Evolutionary conservation across 1,139 yeast genomes (phyloP).

Genomic region (Yamadazyma atmosphaerica): DNA sequence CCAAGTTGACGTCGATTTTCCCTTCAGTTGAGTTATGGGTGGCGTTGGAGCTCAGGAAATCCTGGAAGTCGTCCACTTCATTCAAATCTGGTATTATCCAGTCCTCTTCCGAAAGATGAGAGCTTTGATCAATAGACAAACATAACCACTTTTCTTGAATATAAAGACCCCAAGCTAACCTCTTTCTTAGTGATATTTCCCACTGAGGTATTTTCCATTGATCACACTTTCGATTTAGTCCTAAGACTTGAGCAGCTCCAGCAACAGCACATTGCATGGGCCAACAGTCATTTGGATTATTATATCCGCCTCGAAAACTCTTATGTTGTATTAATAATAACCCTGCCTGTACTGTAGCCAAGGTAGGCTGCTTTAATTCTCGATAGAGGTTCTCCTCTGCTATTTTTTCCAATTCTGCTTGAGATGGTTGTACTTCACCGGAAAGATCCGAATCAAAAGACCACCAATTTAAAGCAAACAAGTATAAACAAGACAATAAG

Average conservation of each 20-base stretch:
- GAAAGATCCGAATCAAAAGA: constrained; percentile 14
- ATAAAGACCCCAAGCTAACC: constrained; percentile 16
- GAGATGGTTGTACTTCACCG: constrained; percentile 12
- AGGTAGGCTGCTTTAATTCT: constrained; percentile 12
- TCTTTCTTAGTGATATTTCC: constrained; percentile 12
- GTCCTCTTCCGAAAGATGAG: constrained; percentile 13
- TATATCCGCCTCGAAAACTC: constrained; percentile 13
- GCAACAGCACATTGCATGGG: constrained; percentile 15
- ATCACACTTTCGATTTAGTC: constrained; percentile 13
- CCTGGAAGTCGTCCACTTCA: constrained; percentile 11
- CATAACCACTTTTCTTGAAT: constrained; percentile 18
- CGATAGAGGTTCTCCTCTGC: constrained; percentile 13
- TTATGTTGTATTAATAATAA: constrained; percentile 16
- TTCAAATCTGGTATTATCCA: constrained; percentile 12
- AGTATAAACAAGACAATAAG: constrained; percentile 13
- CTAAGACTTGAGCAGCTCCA: constrained; percentile 14
- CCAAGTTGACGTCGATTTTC: constrained; percentile 11
- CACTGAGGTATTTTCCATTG: constrained; percentile 12
- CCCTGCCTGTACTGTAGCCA: constrained; percentile 16
- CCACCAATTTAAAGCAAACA: constrained; percentile 19
- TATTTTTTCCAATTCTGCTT: constrained; percentile 11
- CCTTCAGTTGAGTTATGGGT: constrained; percentile 7
- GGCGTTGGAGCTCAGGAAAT: constrained; percentile 4
- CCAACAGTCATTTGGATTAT: constrained; percentile 13
- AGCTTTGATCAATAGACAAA: constrained; percentile 13